Base-by-base conservation (phyloP, 1,284 basidiomycete genomes). In the Vanrija humicola region DNA sequence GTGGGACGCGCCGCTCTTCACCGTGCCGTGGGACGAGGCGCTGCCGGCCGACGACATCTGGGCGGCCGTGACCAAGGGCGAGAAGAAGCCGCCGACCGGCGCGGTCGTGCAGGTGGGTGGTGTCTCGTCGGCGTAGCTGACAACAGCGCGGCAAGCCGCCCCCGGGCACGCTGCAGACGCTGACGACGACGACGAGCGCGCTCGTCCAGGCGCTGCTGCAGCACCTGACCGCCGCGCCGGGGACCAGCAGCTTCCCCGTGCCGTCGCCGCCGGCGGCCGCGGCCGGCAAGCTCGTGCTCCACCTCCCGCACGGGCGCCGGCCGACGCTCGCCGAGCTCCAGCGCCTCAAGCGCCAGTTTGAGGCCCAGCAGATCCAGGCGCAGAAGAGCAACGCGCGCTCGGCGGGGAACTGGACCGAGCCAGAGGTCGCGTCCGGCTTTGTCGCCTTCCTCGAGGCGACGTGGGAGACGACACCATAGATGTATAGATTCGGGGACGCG, bases 1-100 rank as follows among this genome's bases (percentile, higher is more conserved):
- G 44, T 98, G 95, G 95, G 95, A 98, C 75, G 88, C 92, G 0
- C 95, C 95, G 0, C 81, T 98, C 29, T 89, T 97, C 72, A 90
- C 89, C 2, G 77, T 97, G 0, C 78, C 86, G 3, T 89, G 86
- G 84, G 81, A 83, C 34, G 79, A 82, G 25, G 79, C 82, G 23
- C 77, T 90, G 3, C 89, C 90, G 1, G 79, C 78, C 19, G 82
- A 85, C 7, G 82, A 84, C 12, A 88, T 98, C 46, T 96, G 89
- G 87, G 81, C 85, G 16, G 86, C 89, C 0, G 77, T 93, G 25
- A 91, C 86, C 6, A 85, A 82, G 58, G 90, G 90, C 2, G 80
- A 80, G 46, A 81, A 94, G 60, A 92, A 89, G 72, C 88, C 90
- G 19, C 89, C 23, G 1, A 96, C 93, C 58, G 84, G 86, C 10